Percentiles rank a stretch among this genome's conserved stretches.
phyloP scores from a whole-genome alignment of 805 yeast species.

The Zygosaccharomyces rouxii region DNA sequence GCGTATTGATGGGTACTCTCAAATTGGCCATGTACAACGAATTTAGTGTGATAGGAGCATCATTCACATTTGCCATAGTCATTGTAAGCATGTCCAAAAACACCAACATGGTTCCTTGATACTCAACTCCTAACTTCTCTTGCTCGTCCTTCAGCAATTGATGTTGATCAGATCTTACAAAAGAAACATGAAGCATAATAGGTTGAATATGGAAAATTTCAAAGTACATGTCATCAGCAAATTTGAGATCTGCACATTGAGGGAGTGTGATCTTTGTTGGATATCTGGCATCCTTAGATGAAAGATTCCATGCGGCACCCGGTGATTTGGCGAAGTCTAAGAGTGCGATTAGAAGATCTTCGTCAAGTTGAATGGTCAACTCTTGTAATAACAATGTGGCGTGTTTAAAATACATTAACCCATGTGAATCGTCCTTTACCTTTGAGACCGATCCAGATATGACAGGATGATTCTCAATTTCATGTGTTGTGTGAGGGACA shows the following conservation, averaged over 20 bases:
- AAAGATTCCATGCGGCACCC: constrained; percentile 71
- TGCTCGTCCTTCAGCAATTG: constrained; percentile 57
- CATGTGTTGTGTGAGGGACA: constrained; percentile 76
- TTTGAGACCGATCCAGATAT: constrained; percentile 79
- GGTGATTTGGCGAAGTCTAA: constrained; percentile 77
- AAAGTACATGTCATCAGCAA: constrained; percentile 76
- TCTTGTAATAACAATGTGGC: constrained; percentile 89
- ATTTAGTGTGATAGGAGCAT: constrained; percentile 88
- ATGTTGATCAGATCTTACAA: constrained; percentile 80
- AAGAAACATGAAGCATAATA: constrained; percentile 78
- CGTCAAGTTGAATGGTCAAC: constrained; percentile 88
- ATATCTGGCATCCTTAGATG: constrained; percentile 41
- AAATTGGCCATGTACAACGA: constrained; percentile 85
- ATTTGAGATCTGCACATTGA: constrained; percentile 52
- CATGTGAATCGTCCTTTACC: constrained; percentile 85
- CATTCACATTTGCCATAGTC: constrained; percentile 96
- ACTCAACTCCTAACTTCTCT: constrained; percentile 16
- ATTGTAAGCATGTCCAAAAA: constrained; percentile 82
- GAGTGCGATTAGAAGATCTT: constrained; percentile 80
- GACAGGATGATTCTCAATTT: constrained; percentile 85
- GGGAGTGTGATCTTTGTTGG: constrained; percentile 71
- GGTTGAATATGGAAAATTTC: constrained; percentile 94
- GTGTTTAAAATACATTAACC: constrained; percentile 83
- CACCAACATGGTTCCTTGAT: constrained; percentile 63
- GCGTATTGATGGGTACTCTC: constrained; percentile 74